These are phyloP conservation scores for Gentiana macrophylla DNA, from an alignment of 257 asterid species.

Conservation along the genomic window DNA sequence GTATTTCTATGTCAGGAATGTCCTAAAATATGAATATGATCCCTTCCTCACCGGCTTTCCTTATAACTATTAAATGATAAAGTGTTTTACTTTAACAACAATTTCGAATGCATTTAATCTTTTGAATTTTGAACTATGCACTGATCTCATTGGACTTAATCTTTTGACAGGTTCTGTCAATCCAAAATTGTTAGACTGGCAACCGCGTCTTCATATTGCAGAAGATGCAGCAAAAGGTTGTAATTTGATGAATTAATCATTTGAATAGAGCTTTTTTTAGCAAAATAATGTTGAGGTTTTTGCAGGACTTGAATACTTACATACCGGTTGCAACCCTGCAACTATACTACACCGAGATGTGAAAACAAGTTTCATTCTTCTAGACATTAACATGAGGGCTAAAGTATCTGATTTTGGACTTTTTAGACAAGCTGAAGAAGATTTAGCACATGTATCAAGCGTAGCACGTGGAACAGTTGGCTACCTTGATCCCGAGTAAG, in stretches of 20 bases:
- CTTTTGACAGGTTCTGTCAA: too few relatives aligned
- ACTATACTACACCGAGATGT: conserved; percentile 83
- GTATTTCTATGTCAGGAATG: too few relatives aligned
- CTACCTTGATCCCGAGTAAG: conserved; percentile 97
- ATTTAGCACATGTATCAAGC: conserved; percentile 79
- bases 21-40: conserved; percentile 17
- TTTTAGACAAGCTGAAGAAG: conserved; percentile 96
- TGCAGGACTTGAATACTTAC: conserved; percentile 87
- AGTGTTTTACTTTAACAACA: too few relatives aligned
- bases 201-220: too few relatives aligned
- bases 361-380: conserved; percentile 79
- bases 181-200: too few relatives aligned
- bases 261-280: not conserved
- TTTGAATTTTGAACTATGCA: too few relatives aligned
- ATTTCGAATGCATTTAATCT: too few relatives aligned
- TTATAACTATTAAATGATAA: too few relatives aligned
- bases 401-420: conserved; percentile 98
- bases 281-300: conserved; percentile 7
- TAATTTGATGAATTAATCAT: not conserved
- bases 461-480: conserved; percentile 95
- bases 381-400: conserved; percentile 89
- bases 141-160: too few relatives aligned
- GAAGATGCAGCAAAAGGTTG: conserved; percentile 96
- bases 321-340: conserved; percentile 97
- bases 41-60: too few relatives aligned